These are phyloP conservation scores for Notholithocarpus densiflorus DNA, from an alignment of 306 rosid species.

Conservation along the genomic window DNA sequence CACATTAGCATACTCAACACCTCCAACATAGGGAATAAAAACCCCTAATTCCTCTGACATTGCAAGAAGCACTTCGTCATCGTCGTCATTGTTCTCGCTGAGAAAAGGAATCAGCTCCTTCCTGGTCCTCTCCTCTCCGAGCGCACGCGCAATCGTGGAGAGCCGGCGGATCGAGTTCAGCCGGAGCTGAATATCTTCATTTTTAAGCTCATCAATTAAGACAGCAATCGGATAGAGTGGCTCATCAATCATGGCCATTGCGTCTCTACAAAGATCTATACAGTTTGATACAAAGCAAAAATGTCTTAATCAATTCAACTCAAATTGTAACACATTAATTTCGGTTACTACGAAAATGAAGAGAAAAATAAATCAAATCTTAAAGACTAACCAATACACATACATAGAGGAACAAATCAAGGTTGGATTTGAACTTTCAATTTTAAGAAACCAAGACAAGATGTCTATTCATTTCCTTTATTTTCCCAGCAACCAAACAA, in stretches of 20 bases:
- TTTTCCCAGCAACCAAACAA: neutral
- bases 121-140: slow-evolving; percentile 94
- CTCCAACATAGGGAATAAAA: slow-evolving; percentile 89
- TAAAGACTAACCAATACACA: neutral
- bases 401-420: no score
- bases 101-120: slow-evolving; percentile 93
- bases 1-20: slow-evolving; percentile 81
- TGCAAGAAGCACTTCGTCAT: slow-evolving; percentile 95
- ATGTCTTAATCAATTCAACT: neutral
- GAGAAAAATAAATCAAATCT: neutral
- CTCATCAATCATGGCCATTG: slow-evolving; percentile 80
- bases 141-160: slow-evolving; percentile 93
- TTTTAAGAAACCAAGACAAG: neutral
- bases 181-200: slow-evolving; percentile 90
- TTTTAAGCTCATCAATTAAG: slow-evolving; percentile 91
- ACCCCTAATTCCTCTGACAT: slow-evolving; percentile 98
- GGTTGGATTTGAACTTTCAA: neutral
- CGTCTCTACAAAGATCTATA: slow-evolving; percentile 30
- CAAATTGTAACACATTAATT: neutral
- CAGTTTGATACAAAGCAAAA: neutral
- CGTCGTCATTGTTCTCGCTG: slow-evolving; percentile 91
- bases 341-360: neutral
- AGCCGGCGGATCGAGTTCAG: slow-evolving; percentile 90
- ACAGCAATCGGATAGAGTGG: slow-evolving; percentile 95
- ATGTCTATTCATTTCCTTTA: neutral